Conservation (phyloP, 108 stramenopile genomes). For the Skeletonema potamos region DNA sequence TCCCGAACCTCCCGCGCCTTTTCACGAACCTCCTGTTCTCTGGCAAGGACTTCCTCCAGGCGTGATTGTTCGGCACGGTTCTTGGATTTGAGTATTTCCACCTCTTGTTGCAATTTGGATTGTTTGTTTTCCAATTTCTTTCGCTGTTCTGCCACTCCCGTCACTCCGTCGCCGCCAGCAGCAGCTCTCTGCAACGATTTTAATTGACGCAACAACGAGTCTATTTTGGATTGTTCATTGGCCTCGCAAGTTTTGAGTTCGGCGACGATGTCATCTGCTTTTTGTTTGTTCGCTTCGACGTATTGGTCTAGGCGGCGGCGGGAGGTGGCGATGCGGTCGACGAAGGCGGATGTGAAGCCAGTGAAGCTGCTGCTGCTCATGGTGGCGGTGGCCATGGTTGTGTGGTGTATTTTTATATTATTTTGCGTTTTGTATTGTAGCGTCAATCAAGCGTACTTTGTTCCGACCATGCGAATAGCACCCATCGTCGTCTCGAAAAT, state of each 20-base stretch:
- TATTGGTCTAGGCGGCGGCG: conserved; percentile 11
- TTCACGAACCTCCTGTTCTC: conserved; percentile 11
- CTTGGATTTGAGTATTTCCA: conserved; percentile 4
- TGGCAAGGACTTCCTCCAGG: conserved; percentile 17
- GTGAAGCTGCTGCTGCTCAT: neutral
- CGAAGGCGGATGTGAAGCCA: conserved; percentile 15
- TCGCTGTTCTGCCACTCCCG: conserved; percentile 6
- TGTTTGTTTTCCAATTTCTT: conserved; percentile 21
- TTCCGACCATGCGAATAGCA: no score
- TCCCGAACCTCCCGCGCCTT: conserved; percentile 21
- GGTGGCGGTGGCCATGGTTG: neutral
- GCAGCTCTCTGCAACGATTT: conserved; percentile 16
- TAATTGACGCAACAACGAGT: conserved; percentile 12
- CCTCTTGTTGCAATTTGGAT: conserved; percentile 9
- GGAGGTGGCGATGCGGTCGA: conserved; percentile 16
- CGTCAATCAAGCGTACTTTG: neutral
- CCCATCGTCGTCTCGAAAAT: no score
- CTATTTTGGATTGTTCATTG: conserved; percentile 11
- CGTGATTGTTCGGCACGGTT: conserved; percentile 14
- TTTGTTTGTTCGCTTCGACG: conserved; percentile 13
- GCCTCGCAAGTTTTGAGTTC: conserved; percentile 14
- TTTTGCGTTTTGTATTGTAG: neutral
- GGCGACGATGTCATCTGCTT: neutral
- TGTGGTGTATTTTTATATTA: neutral
- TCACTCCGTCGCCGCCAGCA: neutral